A percentile compares a stretch with the other conserved stretches of the same genome.
phyloP scores from a whole-genome alignment of 2,329 filamentous ascomycete genomes.

The Reticulascus tulasneorum region DNA sequence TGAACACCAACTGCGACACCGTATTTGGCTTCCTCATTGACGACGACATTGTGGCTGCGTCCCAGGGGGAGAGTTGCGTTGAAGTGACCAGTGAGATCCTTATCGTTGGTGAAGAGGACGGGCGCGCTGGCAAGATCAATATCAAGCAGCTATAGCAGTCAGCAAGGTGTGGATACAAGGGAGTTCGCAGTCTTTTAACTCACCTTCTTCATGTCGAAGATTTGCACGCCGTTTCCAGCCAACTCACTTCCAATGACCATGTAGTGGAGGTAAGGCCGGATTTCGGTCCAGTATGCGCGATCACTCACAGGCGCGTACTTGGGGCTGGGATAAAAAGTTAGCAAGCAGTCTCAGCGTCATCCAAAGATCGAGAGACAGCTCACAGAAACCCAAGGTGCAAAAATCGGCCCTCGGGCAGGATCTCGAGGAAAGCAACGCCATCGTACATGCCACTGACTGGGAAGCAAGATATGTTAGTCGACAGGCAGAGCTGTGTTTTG shows the following conservation, averaged over 20 bases:
- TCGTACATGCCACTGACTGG: conserved; percentile 26
- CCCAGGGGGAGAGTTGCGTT: conserved; percentile 28
- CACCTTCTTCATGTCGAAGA: conserved; percentile 55
- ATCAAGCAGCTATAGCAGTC: conserved; percentile 27
- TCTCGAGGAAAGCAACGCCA: conserved; percentile 41
- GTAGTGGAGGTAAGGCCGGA: conserved; percentile 27
- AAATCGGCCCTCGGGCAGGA: conserved; percentile 35
- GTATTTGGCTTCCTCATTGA: conserved; percentile 41
- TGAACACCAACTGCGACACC: conserved; percentile 35
- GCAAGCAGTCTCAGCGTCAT: not conserved
- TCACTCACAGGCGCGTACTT: conserved; percentile 11
- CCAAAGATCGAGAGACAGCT: conserved; percentile 1
- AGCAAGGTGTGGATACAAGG: no score
- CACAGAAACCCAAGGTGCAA: conserved; percentile 38
- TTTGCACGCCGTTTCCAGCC: conserved; percentile 50
- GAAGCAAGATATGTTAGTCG: no score
- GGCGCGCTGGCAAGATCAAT: conserved; percentile 32
- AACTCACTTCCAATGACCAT: conserved; percentile 35
- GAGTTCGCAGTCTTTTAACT: no score
- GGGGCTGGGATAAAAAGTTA: conserved; percentile 3
- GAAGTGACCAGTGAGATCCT: conserved; percentile 26
- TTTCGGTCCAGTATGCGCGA: conserved; percentile 28
- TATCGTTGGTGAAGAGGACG: conserved; percentile 21
- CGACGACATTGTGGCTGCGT: conserved; percentile 45
- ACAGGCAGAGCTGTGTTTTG: no score